phyloP scores from a whole-genome alignment of 768 basidiomycete species.

The Mycena indigotica region DNA sequence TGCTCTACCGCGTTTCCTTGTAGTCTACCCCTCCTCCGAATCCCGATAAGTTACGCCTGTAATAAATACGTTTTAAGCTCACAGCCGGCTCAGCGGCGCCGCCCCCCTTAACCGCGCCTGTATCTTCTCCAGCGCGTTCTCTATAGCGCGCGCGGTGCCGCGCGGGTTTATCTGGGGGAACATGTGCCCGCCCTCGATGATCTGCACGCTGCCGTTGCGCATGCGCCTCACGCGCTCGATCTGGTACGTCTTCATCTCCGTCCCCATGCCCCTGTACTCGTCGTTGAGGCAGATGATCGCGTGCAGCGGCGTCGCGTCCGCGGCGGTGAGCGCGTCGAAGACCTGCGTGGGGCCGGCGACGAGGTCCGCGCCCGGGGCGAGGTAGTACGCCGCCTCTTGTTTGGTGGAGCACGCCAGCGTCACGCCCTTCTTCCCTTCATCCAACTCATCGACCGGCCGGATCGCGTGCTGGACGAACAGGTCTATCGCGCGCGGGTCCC shows the following conservation, averaged over 20 bases:
- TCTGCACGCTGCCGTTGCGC: conserved; percentile 19
- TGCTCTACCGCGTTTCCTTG: too few species aligned
- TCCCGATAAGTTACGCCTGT: too few species aligned
- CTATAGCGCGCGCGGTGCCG: background rate
- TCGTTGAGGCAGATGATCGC: conserved; percentile 20
- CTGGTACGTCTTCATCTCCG: conserved; percentile 22
- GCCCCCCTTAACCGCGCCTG: background rate
- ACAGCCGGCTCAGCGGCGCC: background rate
- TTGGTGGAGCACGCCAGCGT: conserved; percentile 15
- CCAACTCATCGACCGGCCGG: conserved; percentile 5
- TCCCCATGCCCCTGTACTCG: conserved; percentile 21
- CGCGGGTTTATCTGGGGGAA: conserved; percentile 6
- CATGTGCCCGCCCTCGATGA: conserved; percentile 25
- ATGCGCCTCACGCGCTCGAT: conserved; percentile 12
- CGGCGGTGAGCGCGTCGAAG: conserved; percentile 16
- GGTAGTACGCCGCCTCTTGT: conserved; percentile 25
- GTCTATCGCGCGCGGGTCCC: conserved; percentile 17
- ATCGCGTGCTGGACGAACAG: conserved; percentile 21
- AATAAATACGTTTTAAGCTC: too few species aligned
- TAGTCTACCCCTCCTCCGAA: too few species aligned
- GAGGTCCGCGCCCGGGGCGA: conserved; percentile 15
- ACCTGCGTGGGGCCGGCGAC: conserved; percentile 16
- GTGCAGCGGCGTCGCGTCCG: conserved; percentile 22
- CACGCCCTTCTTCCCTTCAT: conserved; percentile 13
- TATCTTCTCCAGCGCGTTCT: background rate